Evolutionary conservation across 225 moss, liverwort and hornwort genomes (phyloP).

Genomic region (Asterella californica): DNA sequence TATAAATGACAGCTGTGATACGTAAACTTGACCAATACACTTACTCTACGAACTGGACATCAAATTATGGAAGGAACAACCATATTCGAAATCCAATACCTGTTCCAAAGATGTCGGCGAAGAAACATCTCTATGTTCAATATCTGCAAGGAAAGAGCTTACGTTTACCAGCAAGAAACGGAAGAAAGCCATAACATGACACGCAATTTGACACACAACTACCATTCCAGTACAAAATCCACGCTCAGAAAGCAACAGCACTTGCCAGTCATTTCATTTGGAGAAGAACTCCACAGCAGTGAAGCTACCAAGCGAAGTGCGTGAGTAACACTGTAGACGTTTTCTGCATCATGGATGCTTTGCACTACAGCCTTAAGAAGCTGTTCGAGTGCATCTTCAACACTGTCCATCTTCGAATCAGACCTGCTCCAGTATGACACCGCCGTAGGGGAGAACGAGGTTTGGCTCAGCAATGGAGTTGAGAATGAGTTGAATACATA

Average conservation of each 20-base stretch:
- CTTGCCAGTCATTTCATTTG: slow-evolving; percentile 19
- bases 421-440: background rate
- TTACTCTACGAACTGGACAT: background rate
- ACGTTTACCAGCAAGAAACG: background rate
- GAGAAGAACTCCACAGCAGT: slow-evolving; percentile 32
- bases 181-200: background rate
- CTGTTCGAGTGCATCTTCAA: slow-evolving; percentile 42
- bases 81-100: background rate
- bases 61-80: background rate
- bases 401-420: slow-evolving; percentile 29
- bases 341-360: slow-evolving; percentile 42
- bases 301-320: slow-evolving; percentile 54
- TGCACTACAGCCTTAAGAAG: slow-evolving; percentile 48
- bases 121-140: background rate
- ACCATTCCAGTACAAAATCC: background rate
- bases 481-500: too few relatives aligned
- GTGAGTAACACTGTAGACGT: slow-evolving; percentile 46
- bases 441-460: too few relatives aligned
- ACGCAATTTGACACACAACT: background rate
- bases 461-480: too few relatives aligned
- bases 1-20: background rate
- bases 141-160: background rate
- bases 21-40: background rate
- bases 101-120: background rate
- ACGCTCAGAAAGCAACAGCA: background rate